Percentiles rank a stretch among this genome's conserved stretches.
These are phyloP conservation scores for Butyriboletus loyo DNA, from an alignment of 768 basidiomycete genomes.

Conservation along the genomic window DNA sequence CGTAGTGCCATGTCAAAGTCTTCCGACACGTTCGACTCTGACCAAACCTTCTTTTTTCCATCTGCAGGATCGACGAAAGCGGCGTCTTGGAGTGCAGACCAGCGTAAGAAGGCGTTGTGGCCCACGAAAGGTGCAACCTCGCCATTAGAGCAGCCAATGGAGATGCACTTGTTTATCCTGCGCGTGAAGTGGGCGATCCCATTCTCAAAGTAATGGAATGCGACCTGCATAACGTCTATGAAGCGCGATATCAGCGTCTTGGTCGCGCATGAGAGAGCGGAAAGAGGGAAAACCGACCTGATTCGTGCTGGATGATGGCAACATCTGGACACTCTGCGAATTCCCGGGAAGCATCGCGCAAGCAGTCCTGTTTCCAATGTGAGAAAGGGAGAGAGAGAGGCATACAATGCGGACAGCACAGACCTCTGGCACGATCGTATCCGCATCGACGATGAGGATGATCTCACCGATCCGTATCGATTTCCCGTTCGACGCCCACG, in stretches of 20 bases:
- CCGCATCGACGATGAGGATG: constrained; percentile 84
- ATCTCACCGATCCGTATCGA: constrained; percentile 74
- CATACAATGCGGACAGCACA: background rate
- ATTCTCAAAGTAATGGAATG: constrained; percentile 86
- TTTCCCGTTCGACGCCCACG: constrained; percentile 77
- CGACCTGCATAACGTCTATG: constrained; percentile 83
- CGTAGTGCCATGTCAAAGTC: constrained; percentile 68
- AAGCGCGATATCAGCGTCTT: constrained; percentile 25
- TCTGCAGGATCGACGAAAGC: constrained; percentile 56
- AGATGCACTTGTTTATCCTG: constrained; percentile 84
- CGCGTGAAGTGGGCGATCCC: constrained; percentile 90
- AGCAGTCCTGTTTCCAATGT: constrained; percentile 60
- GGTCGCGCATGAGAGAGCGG: background rate
- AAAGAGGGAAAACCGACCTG: constrained; percentile 39
- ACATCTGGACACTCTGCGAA: constrained; percentile 80
- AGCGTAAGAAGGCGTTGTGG: constrained; percentile 86
- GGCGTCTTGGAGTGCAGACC: constrained; percentile 89
- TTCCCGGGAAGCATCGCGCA: constrained; percentile 87
- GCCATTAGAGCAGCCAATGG: constrained; percentile 75
- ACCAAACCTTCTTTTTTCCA: constrained; percentile 71
- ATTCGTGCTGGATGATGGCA: constrained; percentile 90
- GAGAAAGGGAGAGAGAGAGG: background rate
- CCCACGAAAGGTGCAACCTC: constrained; percentile 79
- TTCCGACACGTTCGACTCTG: constrained; percentile 63
- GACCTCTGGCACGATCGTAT: constrained; percentile 80